phyloP scores from a whole-genome alignment of 2,329 filamentous ascomycete species.

The Pseudogymnoascus sp. region DNA sequence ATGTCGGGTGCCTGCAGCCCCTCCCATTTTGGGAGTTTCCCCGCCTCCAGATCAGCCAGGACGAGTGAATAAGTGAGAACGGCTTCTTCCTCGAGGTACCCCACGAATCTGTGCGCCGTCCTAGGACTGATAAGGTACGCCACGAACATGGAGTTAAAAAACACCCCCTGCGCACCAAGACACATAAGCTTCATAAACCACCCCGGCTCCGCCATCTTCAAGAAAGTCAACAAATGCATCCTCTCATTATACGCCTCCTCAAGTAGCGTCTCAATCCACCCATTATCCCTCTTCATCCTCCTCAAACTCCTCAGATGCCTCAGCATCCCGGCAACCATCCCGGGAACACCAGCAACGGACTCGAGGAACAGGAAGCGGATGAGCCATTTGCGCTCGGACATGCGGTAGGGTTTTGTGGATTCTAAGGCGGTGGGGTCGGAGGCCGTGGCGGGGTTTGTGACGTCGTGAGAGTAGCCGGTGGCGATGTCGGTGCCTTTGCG shows the following conservation, averaged over 20 bases:
- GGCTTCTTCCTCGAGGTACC: slow-evolving; percentile 94
- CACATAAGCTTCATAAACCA: slow-evolving; percentile 91
- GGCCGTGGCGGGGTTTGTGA: slow-evolving; percentile 32
- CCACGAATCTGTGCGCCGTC: slow-evolving; percentile 90
- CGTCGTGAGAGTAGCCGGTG: slow-evolving; percentile 73
- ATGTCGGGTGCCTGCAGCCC: slow-evolving; percentile 78
- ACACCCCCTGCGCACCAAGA: slow-evolving; percentile 86
- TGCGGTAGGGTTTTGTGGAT: slow-evolving; percentile 53
- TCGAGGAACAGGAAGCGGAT: slow-evolving; percentile 89
- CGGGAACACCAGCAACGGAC: slow-evolving; percentile 87
- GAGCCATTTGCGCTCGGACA: slow-evolving; percentile 85
- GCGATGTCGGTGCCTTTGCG: slow-evolving; percentile 75
- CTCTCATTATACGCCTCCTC: slow-evolving; percentile 90
- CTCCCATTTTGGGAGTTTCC: slow-evolving; percentile 76
- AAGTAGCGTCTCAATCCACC: slow-evolving; percentile 87
- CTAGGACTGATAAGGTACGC: slow-evolving; percentile 79
- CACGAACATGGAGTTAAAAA: slow-evolving; percentile 91
- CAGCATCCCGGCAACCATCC: slow-evolving; percentile 95
- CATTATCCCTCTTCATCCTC: slow-evolving; percentile 84
- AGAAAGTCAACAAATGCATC: slow-evolving; percentile 88
- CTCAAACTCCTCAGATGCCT: slow-evolving; percentile 79
- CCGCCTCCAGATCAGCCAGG: slow-evolving; percentile 77
- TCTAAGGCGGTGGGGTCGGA: slow-evolving; percentile 37
- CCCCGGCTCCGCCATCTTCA: slow-evolving; percentile 75
- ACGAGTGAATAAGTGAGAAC: slow-evolving; percentile 91